Conservation (phyloP, 75 land plant genomes). For the Pseudotsuga menziesii region DNA sequence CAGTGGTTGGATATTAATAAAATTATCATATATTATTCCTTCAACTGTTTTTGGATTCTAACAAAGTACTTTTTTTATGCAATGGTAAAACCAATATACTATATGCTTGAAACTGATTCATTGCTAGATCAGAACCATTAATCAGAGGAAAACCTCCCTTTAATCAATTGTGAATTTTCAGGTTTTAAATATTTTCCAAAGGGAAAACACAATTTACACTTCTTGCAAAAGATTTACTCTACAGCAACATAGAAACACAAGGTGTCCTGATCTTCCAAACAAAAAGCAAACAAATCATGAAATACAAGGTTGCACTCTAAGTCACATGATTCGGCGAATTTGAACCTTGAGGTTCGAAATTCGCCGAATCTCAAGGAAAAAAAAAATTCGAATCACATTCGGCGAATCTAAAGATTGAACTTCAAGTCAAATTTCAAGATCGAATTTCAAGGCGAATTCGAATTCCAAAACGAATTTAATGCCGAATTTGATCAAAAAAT, state of each 20-base stretch:
- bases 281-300: neutral
- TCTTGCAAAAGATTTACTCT: neutral
- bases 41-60: neutral
- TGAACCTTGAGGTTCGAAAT: too few species aligned
- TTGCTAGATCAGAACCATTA: neutral
- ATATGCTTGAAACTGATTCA: neutral
- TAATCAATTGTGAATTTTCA: neutral
- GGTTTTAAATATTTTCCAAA: neutral
- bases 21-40: neutral
- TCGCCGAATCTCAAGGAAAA: too few species aligned
- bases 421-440: too few species aligned
- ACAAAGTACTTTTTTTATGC: neutral
- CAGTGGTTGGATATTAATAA: neutral
- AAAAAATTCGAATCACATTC: too few species aligned
- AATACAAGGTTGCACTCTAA: neutral
- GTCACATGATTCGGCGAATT: too few species aligned
- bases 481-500: too few species aligned
- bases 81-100: neutral
- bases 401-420: too few species aligned
- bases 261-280: neutral
- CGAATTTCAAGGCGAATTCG: too few species aligned
- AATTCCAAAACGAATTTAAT: too few species aligned
- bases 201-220: neutral
- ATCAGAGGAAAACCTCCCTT: neutral
- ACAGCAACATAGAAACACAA: neutral